Conservation (phyloP, 331 rosid species). For the Rhamnella rubrinervis region DNA sequence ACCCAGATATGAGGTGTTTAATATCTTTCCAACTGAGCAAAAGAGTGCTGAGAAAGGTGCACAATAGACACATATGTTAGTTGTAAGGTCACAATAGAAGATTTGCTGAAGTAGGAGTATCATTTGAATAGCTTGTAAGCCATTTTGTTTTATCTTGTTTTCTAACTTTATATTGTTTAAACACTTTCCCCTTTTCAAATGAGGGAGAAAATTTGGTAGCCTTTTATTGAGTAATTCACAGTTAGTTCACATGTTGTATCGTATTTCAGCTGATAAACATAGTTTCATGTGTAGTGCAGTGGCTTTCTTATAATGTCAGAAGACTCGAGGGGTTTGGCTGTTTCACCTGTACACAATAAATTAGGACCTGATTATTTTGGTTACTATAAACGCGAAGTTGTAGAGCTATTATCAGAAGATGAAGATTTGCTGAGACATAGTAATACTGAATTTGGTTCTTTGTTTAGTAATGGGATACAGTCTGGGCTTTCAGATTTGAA, state of each 20-base stretch:
- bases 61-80: neutral
- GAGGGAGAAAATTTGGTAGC: neutral
- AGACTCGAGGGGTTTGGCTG: slow-evolving; percentile 32
- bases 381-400: slow-evolving; percentile 52
- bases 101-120: slow-evolving; percentile 16
- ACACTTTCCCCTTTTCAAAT: neutral
- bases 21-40: slow-evolving; percentile 8
- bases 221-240: neutral
- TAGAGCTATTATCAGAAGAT: slow-evolving; percentile 51
- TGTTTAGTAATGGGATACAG: slow-evolving; percentile 45
- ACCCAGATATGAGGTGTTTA: too few species aligned
- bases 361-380: slow-evolving; percentile 83
- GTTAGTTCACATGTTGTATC: neutral
- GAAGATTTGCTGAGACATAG: slow-evolving; percentile 33
- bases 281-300: slow-evolving; percentile 32
- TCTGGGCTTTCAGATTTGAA: slow-evolving; percentile 48
- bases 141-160: neutral
- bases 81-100: slow-evolving; percentile 4
- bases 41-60: slow-evolving; percentile 3
- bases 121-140: slow-evolving; percentile 14
- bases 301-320: slow-evolving; percentile 61
- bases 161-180: neutral
- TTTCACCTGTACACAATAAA: slow-evolving; percentile 33
- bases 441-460: slow-evolving; percentile 24
- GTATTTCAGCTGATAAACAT: neutral